A percentile compares a stretch with the other conserved stretches of the same genome.
Conservation (phyloP, 2,329 filamentous ascomycete species). For the Cladosporium velox region DNA sequence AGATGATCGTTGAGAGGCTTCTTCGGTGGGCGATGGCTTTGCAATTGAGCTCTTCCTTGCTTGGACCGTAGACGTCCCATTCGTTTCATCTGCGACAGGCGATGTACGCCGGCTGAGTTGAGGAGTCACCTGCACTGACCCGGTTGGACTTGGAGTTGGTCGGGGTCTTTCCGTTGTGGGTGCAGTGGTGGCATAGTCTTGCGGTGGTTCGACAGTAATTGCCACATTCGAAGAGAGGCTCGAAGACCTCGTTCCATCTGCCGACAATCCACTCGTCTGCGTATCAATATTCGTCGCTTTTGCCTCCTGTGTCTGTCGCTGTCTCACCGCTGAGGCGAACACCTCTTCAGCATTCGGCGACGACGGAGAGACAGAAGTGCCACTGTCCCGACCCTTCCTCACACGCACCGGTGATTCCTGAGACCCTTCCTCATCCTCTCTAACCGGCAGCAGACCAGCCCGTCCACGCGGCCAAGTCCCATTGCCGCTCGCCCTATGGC, state of each 20-base stretch:
- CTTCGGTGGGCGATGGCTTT: slow-evolving; percentile 2
- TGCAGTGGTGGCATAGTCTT: background rate
- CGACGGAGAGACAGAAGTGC: slow-evolving; percentile 7
- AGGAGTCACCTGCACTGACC: background rate
- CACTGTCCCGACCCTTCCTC: slow-evolving; percentile 10
- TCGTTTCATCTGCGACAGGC: background rate
- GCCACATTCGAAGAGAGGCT: background rate
- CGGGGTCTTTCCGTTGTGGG: background rate
- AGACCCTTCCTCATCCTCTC: slow-evolving; percentile 10
- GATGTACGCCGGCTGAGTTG: slow-evolving; percentile 7
- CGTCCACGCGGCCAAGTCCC: slow-evolving; percentile 16
- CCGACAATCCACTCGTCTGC: background rate
- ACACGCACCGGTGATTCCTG: background rate
- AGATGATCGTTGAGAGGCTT: slow-evolving; percentile 9
- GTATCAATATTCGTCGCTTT: background rate
- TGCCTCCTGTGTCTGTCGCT: background rate
- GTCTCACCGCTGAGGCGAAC: background rate
- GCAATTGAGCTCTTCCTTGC: slow-evolving; percentile 13
- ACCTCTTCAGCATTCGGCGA: slow-evolving; percentile 4
- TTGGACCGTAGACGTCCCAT: background rate
- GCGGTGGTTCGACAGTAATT: background rate
- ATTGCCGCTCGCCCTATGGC: slow-evolving; percentile 14
- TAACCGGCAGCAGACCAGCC: slow-evolving; percentile 10
- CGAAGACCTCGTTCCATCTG: background rate
- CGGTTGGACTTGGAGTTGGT: background rate